Conservation (phyloP, 768 basidiomycete genomes). For the Phanerochaete carnosa region DNA sequence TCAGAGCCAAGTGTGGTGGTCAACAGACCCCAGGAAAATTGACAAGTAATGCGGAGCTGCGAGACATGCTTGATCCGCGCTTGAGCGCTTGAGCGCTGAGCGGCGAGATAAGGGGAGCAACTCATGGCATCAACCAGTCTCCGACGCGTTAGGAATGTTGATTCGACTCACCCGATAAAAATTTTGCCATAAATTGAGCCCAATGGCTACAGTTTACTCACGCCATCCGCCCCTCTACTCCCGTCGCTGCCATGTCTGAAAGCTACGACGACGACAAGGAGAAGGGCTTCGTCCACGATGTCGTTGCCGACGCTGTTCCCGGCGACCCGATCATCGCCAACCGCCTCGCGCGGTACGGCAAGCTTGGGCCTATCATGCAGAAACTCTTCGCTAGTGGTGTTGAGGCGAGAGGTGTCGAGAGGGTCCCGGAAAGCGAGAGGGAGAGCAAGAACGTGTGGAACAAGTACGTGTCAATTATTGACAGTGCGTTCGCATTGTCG, state of each 20-base stretch:
- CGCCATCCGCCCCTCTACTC: conserved; percentile 7
- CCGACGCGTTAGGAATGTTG: neutral
- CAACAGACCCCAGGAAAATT: no score
- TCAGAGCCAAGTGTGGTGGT: neutral
- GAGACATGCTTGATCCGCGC: no score
- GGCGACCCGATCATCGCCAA: conserved; percentile 20
- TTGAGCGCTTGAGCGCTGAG: no score
- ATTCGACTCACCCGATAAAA: no score
- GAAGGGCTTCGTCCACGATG: conserved; percentile 14
- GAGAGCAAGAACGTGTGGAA: conserved; percentile 43
- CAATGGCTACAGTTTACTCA: neutral
- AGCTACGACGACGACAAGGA: conserved; percentile 24
- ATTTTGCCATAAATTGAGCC: conserved; percentile 1
- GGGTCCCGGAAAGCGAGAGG: conserved; percentile 48
- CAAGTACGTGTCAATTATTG: conserved; percentile 30
- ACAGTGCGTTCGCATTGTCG: neutral
- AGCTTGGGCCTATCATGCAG: conserved; percentile 20
- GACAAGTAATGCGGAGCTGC: no score
- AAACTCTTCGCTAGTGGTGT: conserved; percentile 46
- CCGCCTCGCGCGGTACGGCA: conserved; percentile 20
- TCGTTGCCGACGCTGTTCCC: conserved; percentile 10
- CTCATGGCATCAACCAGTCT: neutral
- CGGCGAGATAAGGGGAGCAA: no score
- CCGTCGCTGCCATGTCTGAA: conserved; percentile 9
- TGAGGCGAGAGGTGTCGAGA: conserved; percentile 53